phyloP scores from a whole-genome alignment of 1,284 basidiomycete genomes.

The Fistulinella cinereoalba region DNA sequence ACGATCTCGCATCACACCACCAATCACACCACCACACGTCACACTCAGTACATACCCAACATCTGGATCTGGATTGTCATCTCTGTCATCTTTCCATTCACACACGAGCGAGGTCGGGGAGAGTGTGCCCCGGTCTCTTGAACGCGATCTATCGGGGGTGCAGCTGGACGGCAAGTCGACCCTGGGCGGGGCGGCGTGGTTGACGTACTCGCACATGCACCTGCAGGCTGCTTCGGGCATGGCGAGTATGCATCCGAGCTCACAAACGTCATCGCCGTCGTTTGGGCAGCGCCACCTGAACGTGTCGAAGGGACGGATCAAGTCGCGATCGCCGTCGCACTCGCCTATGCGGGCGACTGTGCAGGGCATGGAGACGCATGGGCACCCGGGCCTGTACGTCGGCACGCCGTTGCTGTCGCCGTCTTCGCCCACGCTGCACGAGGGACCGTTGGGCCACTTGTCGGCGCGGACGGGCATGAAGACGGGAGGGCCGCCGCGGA shows the following conservation, averaged over 20 bases:
- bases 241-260: no score
- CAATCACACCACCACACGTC: constrained; percentile 25
- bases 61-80: constrained; percentile 42
- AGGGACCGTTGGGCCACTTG: constrained; percentile 15
- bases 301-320: constrained; percentile 12
- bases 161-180: constrained; percentile 10
- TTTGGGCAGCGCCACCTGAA: constrained; percentile 26
- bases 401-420: constrained; percentile 18
- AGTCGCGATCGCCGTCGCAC: constrained; percentile 32
- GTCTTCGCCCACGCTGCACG: constrained; percentile 17
- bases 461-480: constrained; percentile 26
- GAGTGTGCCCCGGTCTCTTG: constrained; percentile 15
- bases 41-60: constrained; percentile 39
- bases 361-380: constrained; percentile 11
- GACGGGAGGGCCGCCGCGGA: constrained; percentile 18
- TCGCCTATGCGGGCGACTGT: constrained; percentile 26
- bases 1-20: constrained; percentile 25
- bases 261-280: constrained; percentile 10
- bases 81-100: constrained; percentile 32
- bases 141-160: constrained; percentile 18
- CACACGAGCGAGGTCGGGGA: constrained; percentile 16
- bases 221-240: no score
- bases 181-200: constrained; percentile 4
- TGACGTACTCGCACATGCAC: constrained; percentile 17
- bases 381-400: constrained; percentile 15